These are phyloP conservation scores for Chamaecrista fasciculata DNA, from an alignment of 306 rosid species.

Conservation along the genomic window DNA sequence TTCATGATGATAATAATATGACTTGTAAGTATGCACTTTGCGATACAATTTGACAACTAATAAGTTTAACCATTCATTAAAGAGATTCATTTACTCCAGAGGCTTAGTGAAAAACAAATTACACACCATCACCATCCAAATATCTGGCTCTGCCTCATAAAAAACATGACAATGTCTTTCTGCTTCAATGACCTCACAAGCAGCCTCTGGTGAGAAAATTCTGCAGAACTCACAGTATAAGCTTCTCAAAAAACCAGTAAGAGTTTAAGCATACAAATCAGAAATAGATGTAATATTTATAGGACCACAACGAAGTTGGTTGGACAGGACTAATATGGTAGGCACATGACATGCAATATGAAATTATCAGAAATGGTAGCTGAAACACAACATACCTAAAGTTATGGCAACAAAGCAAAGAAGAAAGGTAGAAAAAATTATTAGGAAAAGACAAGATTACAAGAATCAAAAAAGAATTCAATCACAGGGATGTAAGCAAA, in stretches of 20 bases:
- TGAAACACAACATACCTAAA: background rate
- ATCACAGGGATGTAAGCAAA: background rate
- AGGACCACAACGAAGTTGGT: background rate
- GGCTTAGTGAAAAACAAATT: background rate
- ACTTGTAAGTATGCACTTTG: background rate
- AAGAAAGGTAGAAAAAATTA: background rate
- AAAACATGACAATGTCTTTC: slow-evolving; percentile 83
- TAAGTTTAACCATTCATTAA: background rate
- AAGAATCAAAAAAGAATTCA: background rate
- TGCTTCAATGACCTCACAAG: slow-evolving; percentile 89
- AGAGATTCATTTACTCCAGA: background rate
- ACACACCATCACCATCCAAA: slow-evolving; percentile 91
- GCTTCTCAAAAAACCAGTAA: slow-evolving; percentile 15
- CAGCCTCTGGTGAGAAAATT: slow-evolving; percentile 88
- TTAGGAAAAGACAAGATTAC: too few species aligned
- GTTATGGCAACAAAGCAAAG: background rate
- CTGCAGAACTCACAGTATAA: slow-evolving; percentile 39
- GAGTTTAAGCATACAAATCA: background rate
- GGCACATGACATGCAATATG: background rate
- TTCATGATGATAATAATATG: background rate
- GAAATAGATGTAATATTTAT: background rate
- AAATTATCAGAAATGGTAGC: background rate
- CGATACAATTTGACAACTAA: background rate
- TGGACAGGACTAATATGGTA: background rate
- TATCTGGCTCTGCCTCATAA: slow-evolving; percentile 81